phyloP scores from a whole-genome alignment of 305 asterid species.

The Fraxinus sp. region DNA sequence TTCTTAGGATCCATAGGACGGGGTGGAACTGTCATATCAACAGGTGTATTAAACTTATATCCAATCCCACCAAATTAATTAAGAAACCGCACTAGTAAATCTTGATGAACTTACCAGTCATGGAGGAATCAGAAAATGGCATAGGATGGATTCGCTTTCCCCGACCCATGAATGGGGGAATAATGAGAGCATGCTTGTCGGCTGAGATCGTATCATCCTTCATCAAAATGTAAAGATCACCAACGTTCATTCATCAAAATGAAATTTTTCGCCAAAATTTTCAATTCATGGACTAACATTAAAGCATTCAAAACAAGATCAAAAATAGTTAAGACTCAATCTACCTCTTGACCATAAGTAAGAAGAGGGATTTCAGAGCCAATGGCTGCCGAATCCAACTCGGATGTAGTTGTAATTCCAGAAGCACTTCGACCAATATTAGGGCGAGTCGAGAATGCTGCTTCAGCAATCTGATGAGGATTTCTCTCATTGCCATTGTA shows the following conservation, averaged over 20 bases:
- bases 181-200: constrained; percentile 52
- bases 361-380: constrained; percentile 85
- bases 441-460: constrained; percentile 49
- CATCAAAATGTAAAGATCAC: constrained; percentile 23
- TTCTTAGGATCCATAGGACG: constrained; percentile 97
- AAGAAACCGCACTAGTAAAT: background rate
- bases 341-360: constrained; percentile 92
- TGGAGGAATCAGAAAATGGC: constrained; percentile 40
- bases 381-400: constrained; percentile 63
- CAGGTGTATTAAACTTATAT: background rate
- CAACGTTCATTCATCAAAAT: background rate
- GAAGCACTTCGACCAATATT: constrained; percentile 58
- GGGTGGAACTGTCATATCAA: constrained; percentile 62
- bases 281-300: constrained; percentile 2
- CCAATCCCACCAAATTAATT: constrained; percentile 4
- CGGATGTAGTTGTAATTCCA: constrained; percentile 60
- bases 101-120: constrained; percentile 47
- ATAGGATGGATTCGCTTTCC: constrained; percentile 53
- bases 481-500: constrained; percentile 39
- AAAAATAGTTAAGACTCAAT: constrained; percentile 15
- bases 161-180: constrained; percentile 47
- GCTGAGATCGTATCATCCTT: constrained; percentile 55
- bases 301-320: constrained; percentile 1
- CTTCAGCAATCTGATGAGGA: constrained; percentile 58
- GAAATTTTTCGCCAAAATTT: too few species aligned